Conservation (phyloP, 768 basidiomycete species). For the Trametes coccinea region DNA sequence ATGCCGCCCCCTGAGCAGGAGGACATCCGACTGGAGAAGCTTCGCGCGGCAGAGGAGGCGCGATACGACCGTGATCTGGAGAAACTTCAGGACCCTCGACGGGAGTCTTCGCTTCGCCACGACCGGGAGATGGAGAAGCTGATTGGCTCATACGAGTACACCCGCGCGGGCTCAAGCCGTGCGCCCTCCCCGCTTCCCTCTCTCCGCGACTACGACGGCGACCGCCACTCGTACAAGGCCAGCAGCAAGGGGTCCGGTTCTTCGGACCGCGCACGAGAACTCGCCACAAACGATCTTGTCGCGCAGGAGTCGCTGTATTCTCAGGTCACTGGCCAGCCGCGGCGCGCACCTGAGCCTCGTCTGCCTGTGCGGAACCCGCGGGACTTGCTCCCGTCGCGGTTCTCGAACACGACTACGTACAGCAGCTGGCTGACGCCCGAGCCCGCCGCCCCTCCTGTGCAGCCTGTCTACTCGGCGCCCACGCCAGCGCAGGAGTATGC, state of each 20-base stretch:
- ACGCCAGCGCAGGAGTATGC: slow-evolving; percentile 68
- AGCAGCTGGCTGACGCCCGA: slow-evolving; percentile 34
- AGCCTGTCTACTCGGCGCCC: slow-evolving; percentile 30
- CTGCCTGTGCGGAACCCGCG: slow-evolving; percentile 56
- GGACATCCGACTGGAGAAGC: slow-evolving; percentile 48
- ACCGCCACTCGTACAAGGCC: slow-evolving; percentile 17
- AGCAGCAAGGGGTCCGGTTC: slow-evolving; percentile 7
- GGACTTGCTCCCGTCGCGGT: slow-evolving; percentile 45
- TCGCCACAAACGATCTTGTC: slow-evolving; percentile 26
- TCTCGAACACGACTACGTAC: slow-evolving; percentile 50
- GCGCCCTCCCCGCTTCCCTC: slow-evolving; percentile 47
- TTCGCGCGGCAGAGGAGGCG: slow-evolving; percentile 34
- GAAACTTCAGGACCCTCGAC: slow-evolving; percentile 17
- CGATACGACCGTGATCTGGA: slow-evolving; percentile 42
- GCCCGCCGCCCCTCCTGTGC: slow-evolving; percentile 28
- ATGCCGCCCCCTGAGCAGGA: slow-evolving; percentile 34
- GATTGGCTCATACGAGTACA: slow-evolving; percentile 47
- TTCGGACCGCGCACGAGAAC: background rate
- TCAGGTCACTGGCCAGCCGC: slow-evolving; percentile 63
- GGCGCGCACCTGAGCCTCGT: slow-evolving; percentile 67
- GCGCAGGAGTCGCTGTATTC: slow-evolving; percentile 65
- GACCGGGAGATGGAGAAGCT: slow-evolving; percentile 47
- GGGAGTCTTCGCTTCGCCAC: slow-evolving; percentile 11
- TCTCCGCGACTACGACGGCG: slow-evolving; percentile 27
- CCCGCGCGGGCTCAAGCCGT: slow-evolving; percentile 40